Percentiles rank a stretch among this genome's conserved stretches.
Evolutionary conservation across 176 grass and related monocot genomes (phyloP).

Genomic region (Oryza rufipogon): DNA sequence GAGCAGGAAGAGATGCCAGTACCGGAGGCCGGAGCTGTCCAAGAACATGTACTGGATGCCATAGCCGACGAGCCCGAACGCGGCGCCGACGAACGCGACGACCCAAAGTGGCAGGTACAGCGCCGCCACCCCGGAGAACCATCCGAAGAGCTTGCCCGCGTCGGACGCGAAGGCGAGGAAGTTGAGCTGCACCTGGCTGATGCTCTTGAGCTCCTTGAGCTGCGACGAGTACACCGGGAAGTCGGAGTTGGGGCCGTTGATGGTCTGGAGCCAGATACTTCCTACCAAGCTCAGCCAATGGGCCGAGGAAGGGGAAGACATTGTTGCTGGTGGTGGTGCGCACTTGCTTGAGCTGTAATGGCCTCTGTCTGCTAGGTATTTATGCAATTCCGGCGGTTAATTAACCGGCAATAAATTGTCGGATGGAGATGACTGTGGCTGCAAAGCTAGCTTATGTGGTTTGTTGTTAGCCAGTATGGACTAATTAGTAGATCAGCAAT

Average conservation of each 20-base stretch:
- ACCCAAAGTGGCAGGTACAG: constrained; percentile 84
- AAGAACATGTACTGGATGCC: constrained; percentile 93
- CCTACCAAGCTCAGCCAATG: constrained; percentile 93
- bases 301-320: constrained; percentile 66
- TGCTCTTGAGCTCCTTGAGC: constrained; percentile 88
- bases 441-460: constrained; percentile 59
- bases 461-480: constrained; percentile 49
- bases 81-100: constrained; percentile 68
- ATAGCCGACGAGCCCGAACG: constrained; percentile 76
- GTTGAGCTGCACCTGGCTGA: constrained; percentile 94
- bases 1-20: constrained; percentile 86
- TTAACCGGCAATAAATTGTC: constrained; percentile 32
- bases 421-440: constrained; percentile 35
- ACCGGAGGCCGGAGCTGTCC: constrained; percentile 53
- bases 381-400: constrained; percentile 50
- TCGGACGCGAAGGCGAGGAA: constrained; percentile 96
- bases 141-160: constrained; percentile 96
- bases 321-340: constrained; percentile 26
- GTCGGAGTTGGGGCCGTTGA: constrained; percentile 92
- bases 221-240: constrained; percentile 98
- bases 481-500: not conserved
- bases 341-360: constrained; percentile 52
- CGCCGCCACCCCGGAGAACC: constrained; percentile 84
- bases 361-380: constrained; percentile 47
- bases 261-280: constrained; percentile 93